phyloP scores from a whole-genome alignment of 2,329 filamentous ascomycete species.

The Graphilbum sp. region DNA sequence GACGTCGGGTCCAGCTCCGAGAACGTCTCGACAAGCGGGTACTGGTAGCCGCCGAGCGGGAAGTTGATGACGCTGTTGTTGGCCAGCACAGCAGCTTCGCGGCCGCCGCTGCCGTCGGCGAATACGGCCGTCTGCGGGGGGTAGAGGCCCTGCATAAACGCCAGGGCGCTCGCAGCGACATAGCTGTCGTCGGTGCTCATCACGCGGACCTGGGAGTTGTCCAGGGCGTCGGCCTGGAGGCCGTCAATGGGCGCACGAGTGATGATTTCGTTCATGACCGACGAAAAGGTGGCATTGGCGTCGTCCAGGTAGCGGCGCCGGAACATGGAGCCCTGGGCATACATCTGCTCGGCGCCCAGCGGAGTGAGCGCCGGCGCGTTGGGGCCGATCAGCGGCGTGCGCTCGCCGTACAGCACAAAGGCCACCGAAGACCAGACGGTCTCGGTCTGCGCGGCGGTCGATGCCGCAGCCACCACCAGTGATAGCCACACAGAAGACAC shows the following conservation, averaged over 20 bases:
- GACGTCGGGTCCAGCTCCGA: conserved; percentile 22
- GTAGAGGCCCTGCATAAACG: conserved; percentile 74
- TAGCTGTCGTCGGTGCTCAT: conserved; percentile 24
- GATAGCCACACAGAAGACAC: background rate
- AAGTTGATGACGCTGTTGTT: conserved; percentile 39
- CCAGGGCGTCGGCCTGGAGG: conserved; percentile 26
- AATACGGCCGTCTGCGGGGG: conserved; percentile 41
- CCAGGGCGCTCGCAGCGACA: conserved; percentile 51
- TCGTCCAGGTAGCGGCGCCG: conserved; percentile 29
- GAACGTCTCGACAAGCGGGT: conserved; percentile 41
- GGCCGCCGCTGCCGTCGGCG: conserved; percentile 19
- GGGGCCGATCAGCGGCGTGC: conserved; percentile 22
- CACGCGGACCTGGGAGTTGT: conserved; percentile 29
- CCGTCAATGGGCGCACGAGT: conserved; percentile 23
- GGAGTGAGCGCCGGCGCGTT: conserved; percentile 27
- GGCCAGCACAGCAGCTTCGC: conserved; percentile 10
- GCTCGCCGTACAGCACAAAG: conserved; percentile 37
- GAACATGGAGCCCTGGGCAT: conserved; percentile 29
- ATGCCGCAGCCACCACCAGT: too few species aligned
- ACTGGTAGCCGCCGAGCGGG: conserved; percentile 66
- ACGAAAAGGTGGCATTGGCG: conserved; percentile 10
- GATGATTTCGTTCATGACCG: conserved; percentile 12
- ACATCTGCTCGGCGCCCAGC: conserved; percentile 35
- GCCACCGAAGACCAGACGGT: conserved; percentile 33
- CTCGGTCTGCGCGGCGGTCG: conserved; percentile 9